phyloP scores from a whole-genome alignment of 2,329 filamentous ascomycete genomes.

The Pseudocercospora crystallina region DNA sequence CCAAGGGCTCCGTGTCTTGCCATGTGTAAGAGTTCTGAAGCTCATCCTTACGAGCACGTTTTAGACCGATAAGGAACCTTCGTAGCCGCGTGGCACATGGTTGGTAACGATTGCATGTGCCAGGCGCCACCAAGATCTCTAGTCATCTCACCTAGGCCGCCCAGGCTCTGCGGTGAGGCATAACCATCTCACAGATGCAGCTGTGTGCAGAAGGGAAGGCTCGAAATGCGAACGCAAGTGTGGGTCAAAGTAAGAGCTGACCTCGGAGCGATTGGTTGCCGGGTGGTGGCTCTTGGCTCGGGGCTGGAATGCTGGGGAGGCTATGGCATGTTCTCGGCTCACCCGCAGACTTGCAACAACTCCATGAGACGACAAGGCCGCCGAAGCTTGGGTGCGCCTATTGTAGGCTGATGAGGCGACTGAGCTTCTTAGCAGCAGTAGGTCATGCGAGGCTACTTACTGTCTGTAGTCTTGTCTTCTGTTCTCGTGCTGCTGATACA shows the following conservation, averaged over 20 bases:
- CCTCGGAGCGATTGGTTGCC: background rate
- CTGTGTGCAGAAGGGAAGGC: background rate
- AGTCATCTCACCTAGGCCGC: constrained; percentile 1
- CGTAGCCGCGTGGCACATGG: too few relatives aligned
- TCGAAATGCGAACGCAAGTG: background rate
- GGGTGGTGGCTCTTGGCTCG: too few relatives aligned
- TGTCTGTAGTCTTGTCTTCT: background rate
- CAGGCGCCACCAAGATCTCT: constrained; percentile 2
- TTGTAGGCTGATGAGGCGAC: constrained; percentile 3
- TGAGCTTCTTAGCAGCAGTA: background rate
- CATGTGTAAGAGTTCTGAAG: too few relatives aligned
- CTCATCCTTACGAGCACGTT: too few relatives aligned
- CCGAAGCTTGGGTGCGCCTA: constrained; percentile 7
- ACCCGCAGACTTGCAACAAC: constrained; percentile 1
- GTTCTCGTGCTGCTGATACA: background rate
- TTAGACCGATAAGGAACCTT: too few relatives aligned
- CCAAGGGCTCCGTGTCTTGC: too few relatives aligned
- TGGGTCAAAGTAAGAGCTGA: constrained; percentile 2
- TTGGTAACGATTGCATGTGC: constrained; percentile 3
- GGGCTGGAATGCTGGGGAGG: too few relatives aligned
- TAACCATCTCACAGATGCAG: background rate
- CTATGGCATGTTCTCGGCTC: too few relatives aligned
- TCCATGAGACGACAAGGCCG: constrained; percentile 11
- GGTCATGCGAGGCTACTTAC: constrained; percentile 1
- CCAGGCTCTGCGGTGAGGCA: background rate